Conservation (phyloP, 2,329 filamentous ascomycete species). For the Aurifilum marmelostoma region DNA sequence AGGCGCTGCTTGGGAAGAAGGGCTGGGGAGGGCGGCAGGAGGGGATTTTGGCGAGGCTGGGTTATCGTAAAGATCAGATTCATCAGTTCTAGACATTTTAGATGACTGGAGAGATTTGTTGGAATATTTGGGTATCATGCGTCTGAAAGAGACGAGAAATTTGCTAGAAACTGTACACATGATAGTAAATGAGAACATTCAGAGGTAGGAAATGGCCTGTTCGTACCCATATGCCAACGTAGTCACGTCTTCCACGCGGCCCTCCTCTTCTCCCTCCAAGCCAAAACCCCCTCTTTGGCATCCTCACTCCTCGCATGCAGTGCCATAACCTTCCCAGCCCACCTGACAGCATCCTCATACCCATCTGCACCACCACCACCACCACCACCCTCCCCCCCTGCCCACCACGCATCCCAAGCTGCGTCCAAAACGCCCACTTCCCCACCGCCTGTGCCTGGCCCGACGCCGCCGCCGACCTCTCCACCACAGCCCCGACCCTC, state of each 20-base stretch:
- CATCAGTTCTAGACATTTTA: constrained; percentile 51
- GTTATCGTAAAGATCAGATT: constrained; percentile 60
- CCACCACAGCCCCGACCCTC: constrained; percentile 34
- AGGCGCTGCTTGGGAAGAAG: constrained; percentile 52
- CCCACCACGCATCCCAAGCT: constrained; percentile 32
- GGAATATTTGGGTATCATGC: not conserved
- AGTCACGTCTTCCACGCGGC: constrained; percentile 33
- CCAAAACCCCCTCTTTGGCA: constrained; percentile 36
- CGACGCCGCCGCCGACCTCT: constrained; percentile 31
- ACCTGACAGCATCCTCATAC: constrained; percentile 34
- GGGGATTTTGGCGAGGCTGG: constrained; percentile 60
- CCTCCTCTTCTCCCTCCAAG: constrained; percentile 35
- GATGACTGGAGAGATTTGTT: not conserved
- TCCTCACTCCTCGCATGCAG: constrained; percentile 37
- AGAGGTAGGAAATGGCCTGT: not conserved
- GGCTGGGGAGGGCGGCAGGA: constrained; percentile 36
- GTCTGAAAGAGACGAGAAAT: no score
- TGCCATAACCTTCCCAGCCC: constrained; percentile 38
- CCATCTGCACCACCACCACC: constrained; percentile 32
- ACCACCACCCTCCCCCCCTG: not conserved
- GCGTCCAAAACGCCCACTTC: constrained; percentile 43
- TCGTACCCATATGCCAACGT: not conserved
- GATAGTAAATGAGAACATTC: not conserved
- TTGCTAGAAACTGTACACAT: not conserved
- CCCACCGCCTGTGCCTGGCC: constrained; percentile 39